Evolutionary conservation across 78 protist genomes (phyloP).

Genomic region (Dictyostelium brefeldianum): DNA sequence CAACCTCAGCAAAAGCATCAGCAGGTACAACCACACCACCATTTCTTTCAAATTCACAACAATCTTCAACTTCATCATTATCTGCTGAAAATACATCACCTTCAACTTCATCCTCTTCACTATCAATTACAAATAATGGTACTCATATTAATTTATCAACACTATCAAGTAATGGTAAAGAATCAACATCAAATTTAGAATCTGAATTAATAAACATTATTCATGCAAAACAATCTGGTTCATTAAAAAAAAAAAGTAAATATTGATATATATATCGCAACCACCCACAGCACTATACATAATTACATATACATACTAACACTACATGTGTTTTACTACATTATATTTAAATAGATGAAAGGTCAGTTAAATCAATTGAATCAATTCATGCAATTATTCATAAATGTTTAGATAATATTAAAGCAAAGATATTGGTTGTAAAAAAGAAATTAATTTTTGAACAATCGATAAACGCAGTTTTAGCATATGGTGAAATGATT

Average conservation of each 20-base stretch:
- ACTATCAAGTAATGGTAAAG: not conserved
- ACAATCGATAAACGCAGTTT: not conserved
- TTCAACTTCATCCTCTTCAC: not conserved
- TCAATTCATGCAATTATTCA: conserved; percentile 44
- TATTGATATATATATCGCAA: not conserved
- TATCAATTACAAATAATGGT: not conserved
- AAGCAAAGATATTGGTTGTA: conserved; percentile 25
- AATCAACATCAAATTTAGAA: conserved; percentile 1
- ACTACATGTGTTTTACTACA: not conserved
- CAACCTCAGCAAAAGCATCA: not conserved
- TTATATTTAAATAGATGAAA: not conserved
- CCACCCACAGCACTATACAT: too few species aligned
- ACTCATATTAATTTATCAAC: not conserved
- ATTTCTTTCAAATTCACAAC: not conserved
- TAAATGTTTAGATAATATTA: conserved; percentile 57
- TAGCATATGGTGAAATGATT: conserved; percentile 53
- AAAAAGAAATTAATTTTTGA: conserved; percentile 50
- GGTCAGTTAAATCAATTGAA: conserved; percentile 63
- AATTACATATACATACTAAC: too few species aligned
- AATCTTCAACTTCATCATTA: not conserved
- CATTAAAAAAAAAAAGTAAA: conserved; percentile 14
- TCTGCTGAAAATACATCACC: not conserved
- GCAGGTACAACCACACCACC: not conserved
- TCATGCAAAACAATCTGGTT: conserved; percentile 29
- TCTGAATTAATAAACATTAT: conserved; percentile 52